A percentile compares a stretch with the other conserved stretches of the same genome.
Evolutionary conservation across 2,329 filamentous ascomycete genomes (phyloP).

Genomic region (Aspergillus transmontanensis): DNA sequence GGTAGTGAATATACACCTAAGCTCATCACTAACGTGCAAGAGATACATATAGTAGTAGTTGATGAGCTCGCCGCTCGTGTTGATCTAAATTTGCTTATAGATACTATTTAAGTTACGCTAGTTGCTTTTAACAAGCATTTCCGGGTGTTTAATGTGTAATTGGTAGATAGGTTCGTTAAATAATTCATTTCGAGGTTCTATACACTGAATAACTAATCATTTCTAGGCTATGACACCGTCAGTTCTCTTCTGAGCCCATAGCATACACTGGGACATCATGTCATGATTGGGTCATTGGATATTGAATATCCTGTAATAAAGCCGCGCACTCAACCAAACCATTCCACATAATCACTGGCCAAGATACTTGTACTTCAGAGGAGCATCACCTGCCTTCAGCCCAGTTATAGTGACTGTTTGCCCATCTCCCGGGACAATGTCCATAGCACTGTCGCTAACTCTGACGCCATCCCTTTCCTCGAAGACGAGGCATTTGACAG

Average conservation of each 20-base stretch:
- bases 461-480: slow-evolving; percentile 59
- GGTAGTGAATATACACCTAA: too few relatives aligned
- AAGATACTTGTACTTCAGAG: slow-evolving; percentile 31
- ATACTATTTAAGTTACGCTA: neutral
- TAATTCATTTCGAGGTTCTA: neutral
- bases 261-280: neutral
- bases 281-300: neutral
- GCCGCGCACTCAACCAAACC: neutral
- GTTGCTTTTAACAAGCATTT: neutral
- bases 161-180: neutral
- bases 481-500: slow-evolving; percentile 63
- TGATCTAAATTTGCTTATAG: neutral
- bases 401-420: slow-evolving; percentile 43
- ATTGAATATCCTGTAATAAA: neutral
- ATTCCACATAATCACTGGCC: slow-evolving; percentile 21
- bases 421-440: slow-evolving; percentile 61
- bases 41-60: too few relatives aligned
- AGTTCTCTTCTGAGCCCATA: neutral
- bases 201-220: neutral
- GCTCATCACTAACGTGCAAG: too few relatives aligned
- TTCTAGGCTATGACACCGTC: neutral
- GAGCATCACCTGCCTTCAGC: slow-evolving; percentile 19
- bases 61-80: neutral
- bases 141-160: neutral
- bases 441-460: slow-evolving; percentile 59